Base-by-base conservation (phyloP, 2,329 filamentous ascomycete genomes). In the Apiospora phragmitis region DNA sequence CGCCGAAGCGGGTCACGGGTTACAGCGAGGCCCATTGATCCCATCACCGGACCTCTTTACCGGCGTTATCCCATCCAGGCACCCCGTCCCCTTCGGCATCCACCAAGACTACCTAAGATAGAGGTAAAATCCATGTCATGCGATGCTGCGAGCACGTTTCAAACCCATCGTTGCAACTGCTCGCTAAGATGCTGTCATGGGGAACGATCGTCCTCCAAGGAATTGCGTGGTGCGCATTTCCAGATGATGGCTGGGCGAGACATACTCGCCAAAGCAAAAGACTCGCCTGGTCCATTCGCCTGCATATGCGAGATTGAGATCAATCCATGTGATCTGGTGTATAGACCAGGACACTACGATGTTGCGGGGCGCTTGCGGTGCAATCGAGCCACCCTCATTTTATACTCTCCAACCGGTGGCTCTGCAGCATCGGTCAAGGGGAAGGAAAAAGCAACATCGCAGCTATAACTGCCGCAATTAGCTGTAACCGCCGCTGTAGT, bases 301-400 rank as follows among this genome's bases (percentile, higher is more conserved):
- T 62, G 55, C 55, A 62, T 62, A 62, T 62, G 55, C 55, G 55
- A 62, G 55, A 38, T 62, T 29, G 55, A 62, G 32, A 38, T n/a
- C 55, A 21, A 62, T 38, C 18, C 32, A 38, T 62, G 32, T 59
- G 51, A 59, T 59, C 51, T 59, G 29, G 9, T n/a, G n/a, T 59
- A 21, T 26, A 32, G 18, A 35, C 29, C 51, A 35, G 51, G 51
- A 59, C 51, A 32, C 29, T 35, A 18, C 16, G 29, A 7, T 59
- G 51, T 59, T 21, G 29, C 49, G 51, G 51, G 29, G 29, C 14
- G 14, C 51, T 32, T 9, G 29, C 29, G 26, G 26, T 29, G 32
- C 29, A 59, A 59, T 38, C 38, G 32, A 35, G n/a, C 29, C 55
- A 38, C 55, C 32, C 55, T 38, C 55, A n/a, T 62, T 62, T 62